phyloP scores from a whole-genome alignment of 1,284 basidiomycete genomes.

The Heliocybe sulcata region DNA sequence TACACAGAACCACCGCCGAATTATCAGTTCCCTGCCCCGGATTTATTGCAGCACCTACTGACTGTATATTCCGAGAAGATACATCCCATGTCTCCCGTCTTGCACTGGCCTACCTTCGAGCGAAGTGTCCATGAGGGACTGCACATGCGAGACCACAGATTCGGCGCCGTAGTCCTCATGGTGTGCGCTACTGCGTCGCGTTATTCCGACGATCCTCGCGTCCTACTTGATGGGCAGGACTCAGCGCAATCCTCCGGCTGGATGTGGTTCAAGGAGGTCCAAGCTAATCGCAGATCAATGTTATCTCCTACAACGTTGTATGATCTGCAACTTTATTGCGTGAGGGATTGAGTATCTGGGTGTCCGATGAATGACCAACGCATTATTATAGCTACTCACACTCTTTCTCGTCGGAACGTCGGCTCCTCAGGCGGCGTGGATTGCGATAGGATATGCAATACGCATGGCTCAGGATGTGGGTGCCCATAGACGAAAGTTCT shows the following conservation, averaged over 20 bases:
- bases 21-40: constrained; percentile 48
- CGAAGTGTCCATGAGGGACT: constrained; percentile 21
- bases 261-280: constrained; percentile 32
- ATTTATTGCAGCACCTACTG: constrained; percentile 56
- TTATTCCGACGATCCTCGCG: constrained; percentile 34
- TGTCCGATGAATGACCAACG: not conserved
- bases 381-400: constrained; percentile 1
- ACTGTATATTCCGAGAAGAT: constrained; percentile 61
- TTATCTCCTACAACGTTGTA: not conserved
- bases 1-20: constrained; percentile 21
- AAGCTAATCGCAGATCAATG: constrained; percentile 5
- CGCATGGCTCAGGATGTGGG: constrained; percentile 50
- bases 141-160: constrained; percentile 29
- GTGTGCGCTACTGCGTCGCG: constrained; percentile 40
- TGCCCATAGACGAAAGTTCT: constrained; percentile 34
- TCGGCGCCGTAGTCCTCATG: constrained; percentile 35
- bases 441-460: constrained; percentile 47
- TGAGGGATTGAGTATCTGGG: not conserved
- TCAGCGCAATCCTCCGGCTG: constrained; percentile 32
- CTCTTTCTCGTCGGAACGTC: constrained; percentile 24
- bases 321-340: constrained; percentile 2
- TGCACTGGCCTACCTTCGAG: constrained; percentile 76
- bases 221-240: constrained; percentile 15
- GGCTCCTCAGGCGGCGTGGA: constrained; percentile 50
- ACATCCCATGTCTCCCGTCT: constrained; percentile 62